A percentile compares a stretch with the other conserved stretches of the same genome.
Conservation (phyloP, 345 rosid genomes). For the Salix koriyanagi region DNA sequence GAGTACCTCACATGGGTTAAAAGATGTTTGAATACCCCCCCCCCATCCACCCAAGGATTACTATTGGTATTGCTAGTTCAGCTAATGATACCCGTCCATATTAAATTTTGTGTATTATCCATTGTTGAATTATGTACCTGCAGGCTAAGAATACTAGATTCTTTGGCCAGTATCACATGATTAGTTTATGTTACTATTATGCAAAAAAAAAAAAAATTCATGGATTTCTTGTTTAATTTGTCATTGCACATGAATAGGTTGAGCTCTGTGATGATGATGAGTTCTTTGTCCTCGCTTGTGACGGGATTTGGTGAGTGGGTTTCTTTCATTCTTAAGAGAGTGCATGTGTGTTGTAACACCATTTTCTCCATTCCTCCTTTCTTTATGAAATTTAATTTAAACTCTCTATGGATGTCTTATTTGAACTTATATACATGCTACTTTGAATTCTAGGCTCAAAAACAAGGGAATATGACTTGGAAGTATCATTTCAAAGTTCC, state of each 20-base stretch:
- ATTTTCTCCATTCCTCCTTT: neutral
- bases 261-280: conserved; percentile 96
- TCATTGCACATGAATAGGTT: conserved; percentile 41
- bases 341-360: neutral
- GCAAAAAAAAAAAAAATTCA: neutral
- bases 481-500: neutral
- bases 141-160: neutral
- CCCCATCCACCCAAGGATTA: neutral
- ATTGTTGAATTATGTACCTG: neutral
- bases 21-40: neutral
- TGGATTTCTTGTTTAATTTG: neutral
- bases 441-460: neutral
- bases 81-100: neutral
- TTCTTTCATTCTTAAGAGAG: neutral
- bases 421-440: neutral
- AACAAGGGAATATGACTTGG: neutral
- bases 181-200: no score
- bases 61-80: no score
- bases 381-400: neutral
- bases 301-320: conserved; percentile 76
- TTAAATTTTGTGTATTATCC: neutral
- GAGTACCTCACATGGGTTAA: neutral
- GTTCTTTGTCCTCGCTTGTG: conserved; percentile 86
- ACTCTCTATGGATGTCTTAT: neutral
- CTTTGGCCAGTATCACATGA: neutral